phyloP scores from a whole-genome alignment of 2,329 filamentous ascomycete genomes.

The Neobulgaria alba region DNA sequence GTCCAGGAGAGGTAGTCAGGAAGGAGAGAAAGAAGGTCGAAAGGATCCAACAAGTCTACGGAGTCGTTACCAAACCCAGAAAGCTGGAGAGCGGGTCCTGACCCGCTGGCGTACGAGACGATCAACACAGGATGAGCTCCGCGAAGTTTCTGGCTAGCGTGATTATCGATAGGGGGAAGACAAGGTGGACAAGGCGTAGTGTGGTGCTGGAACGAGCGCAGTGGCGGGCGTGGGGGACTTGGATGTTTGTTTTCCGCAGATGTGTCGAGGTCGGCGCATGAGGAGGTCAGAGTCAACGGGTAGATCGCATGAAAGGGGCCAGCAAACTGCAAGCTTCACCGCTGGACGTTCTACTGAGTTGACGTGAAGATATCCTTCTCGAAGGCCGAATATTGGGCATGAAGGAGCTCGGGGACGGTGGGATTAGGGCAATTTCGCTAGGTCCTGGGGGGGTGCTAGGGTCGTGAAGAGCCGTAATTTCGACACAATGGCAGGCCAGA shows the following conservation, averaged over 20 bases:
- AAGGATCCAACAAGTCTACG: constrained; percentile 11
- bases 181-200: constrained; percentile 1
- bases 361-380: constrained; percentile 5
- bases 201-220: not conserved
- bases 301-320: constrained; percentile 17
- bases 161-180: constrained; percentile 13
- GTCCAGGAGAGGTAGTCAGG: constrained; percentile 8
- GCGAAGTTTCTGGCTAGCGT: constrained; percentile 16
- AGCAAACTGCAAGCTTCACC: constrained; percentile 15
- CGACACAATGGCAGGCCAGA: not conserved
- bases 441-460: not conserved
- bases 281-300: constrained; percentile 14
- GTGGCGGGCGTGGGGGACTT: constrained; percentile 7
- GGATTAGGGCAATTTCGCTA: not conserved
- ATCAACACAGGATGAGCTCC: constrained; percentile 21
- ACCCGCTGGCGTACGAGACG: constrained; percentile 16
- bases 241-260: constrained; percentile 11
- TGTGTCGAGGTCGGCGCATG: constrained; percentile 15
- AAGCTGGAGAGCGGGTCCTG: constrained; percentile 25
- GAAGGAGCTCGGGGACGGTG: constrained; percentile 15
- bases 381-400: constrained; percentile 14
- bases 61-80: constrained; percentile 18
- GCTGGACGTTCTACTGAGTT: constrained; percentile 4
- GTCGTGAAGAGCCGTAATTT: not conserved
- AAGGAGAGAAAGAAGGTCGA: constrained; percentile 15